Conservation (phyloP, 1,139 yeast species). For the Saccharomycopsis phalli region DNA sequence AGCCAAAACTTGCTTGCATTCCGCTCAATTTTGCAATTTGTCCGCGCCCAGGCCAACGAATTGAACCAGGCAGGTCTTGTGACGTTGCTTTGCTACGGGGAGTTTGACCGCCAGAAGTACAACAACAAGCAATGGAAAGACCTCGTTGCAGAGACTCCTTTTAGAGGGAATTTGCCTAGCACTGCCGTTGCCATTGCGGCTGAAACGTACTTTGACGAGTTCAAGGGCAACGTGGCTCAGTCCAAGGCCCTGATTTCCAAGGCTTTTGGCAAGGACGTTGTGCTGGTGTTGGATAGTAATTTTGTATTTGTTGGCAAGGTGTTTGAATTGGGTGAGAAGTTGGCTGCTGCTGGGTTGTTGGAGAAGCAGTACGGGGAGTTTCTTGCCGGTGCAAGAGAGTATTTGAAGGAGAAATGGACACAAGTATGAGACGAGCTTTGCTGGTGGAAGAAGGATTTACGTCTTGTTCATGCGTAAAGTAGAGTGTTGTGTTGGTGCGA, state of each 20-base stretch:
- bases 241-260: conserved; percentile 16
- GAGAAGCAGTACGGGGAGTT: conserved; percentile 29
- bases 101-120: conserved; percentile 29
- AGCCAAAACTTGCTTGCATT: conserved; percentile 39
- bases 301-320: conserved; percentile 36
- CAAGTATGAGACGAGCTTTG: too few relatives aligned
- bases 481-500: too few relatives aligned
- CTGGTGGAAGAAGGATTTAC: too few relatives aligned
- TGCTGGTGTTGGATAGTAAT: conserved; percentile 35
- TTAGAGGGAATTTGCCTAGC: conserved; percentile 38
- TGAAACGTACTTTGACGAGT: conserved; percentile 30
- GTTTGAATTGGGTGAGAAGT: conserved; percentile 32
- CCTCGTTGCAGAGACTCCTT: conserved; percentile 54
- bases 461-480: too few relatives aligned
- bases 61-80: conserved; percentile 45
- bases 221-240: conserved; percentile 13
- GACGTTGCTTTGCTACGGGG: conserved; percentile 48
- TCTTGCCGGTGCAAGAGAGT: conserved; percentile 34
- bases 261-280: conserved; percentile 26
- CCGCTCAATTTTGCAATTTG: conserved; percentile 54
- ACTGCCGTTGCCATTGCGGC: conserved; percentile 32
- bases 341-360: conserved; percentile 31
- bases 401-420: too few relatives aligned
- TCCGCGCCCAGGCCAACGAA: conserved; percentile 44
- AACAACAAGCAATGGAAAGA: conserved; percentile 47